These are phyloP conservation scores for Prunus mume DNA, from an alignment of 306 rosid genomes.

Conservation along the genomic window DNA sequence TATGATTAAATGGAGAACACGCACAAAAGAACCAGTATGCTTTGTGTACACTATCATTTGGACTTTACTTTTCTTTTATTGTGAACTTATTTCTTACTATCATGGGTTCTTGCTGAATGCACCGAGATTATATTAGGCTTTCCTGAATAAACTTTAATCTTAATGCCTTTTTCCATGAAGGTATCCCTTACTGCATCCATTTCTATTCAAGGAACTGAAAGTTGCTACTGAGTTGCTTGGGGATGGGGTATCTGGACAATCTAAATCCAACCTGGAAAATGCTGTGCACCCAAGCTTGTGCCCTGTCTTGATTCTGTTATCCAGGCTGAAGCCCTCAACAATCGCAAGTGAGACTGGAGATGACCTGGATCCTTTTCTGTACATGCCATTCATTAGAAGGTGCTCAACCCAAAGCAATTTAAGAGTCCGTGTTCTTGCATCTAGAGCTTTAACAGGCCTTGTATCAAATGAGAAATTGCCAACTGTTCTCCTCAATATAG, in stretches of 20 bases:
- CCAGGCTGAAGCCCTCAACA: slow-evolving; percentile 92
- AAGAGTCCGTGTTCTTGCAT: slow-evolving; percentile 89
- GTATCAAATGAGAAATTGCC: slow-evolving; percentile 83
- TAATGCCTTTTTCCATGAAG: slow-evolving; percentile 37
- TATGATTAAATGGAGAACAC: too few relatives aligned
- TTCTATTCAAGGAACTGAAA: slow-evolving; percentile 72
- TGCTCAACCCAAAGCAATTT: slow-evolving; percentile 90
- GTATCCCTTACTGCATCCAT: slow-evolving; percentile 87
- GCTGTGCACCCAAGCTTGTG: slow-evolving; percentile 94
- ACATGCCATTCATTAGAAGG: slow-evolving; percentile 78
- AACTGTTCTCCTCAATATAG: slow-evolving; percentile 66
- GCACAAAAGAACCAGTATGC: not conserved
- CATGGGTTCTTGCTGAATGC: slow-evolving; percentile 1
- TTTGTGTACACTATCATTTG: not conserved
- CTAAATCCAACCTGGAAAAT: slow-evolving; percentile 56
- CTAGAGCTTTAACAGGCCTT: slow-evolving; percentile 80
- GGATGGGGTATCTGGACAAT: slow-evolving; percentile 46
- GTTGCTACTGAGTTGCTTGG: slow-evolving; percentile 72
- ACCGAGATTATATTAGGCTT: slow-evolving; percentile 3
- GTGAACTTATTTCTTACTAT: not conserved
- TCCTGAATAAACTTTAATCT: slow-evolving; percentile 4
- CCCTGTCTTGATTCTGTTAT: slow-evolving; percentile 82
- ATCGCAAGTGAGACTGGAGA: slow-evolving; percentile 85
- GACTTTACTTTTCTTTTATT: not conserved
- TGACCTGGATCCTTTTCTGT: slow-evolving; percentile 80